These are phyloP conservation scores for Sporisorium exsertum DNA, from an alignment of 1,284 basidiomycete species.

Conservation along the genomic window DNA sequence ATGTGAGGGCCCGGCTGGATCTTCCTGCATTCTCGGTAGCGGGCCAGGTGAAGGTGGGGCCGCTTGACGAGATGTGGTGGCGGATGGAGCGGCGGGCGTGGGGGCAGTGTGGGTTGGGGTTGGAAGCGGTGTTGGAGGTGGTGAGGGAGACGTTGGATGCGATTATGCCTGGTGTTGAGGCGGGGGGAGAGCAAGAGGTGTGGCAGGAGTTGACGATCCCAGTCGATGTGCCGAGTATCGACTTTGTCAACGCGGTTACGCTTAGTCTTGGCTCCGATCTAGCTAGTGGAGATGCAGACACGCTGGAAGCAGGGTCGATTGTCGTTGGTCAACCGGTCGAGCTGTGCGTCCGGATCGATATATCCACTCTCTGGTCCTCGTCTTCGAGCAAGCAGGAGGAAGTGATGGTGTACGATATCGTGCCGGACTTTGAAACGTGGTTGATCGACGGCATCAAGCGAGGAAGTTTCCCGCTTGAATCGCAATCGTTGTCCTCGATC, in stretches of 20 bases:
- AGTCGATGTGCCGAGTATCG: slow-evolving; percentile 52
- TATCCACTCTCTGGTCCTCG: slow-evolving; percentile 29
- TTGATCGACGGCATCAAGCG: slow-evolving; percentile 57
- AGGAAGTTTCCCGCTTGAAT: slow-evolving; percentile 25
- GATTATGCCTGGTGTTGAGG: not conserved
- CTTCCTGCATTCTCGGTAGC: slow-evolving; percentile 41
- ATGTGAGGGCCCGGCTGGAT: slow-evolving; percentile 38
- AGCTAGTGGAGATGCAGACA: not conserved
- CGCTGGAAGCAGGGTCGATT: slow-evolving; percentile 7
- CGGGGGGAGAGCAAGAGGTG: not conserved
- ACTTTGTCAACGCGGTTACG: slow-evolving; percentile 49
- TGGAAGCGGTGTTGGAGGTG: slow-evolving; percentile 1
- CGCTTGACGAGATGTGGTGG: slow-evolving; percentile 39
- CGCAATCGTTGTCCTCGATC: not conserved
- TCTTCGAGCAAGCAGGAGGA: not conserved
- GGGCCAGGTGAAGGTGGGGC: slow-evolving; percentile 22
- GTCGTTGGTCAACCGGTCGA: slow-evolving; percentile 46
- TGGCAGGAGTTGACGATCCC: slow-evolving; percentile 56
- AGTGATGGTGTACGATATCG: slow-evolving; percentile 57
- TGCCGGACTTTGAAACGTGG: slow-evolving; percentile 60
- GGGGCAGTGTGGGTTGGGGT: slow-evolving; percentile 3
- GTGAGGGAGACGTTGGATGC: slow-evolving; percentile 5
- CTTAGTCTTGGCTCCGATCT: slow-evolving; percentile 6
- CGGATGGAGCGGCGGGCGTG: slow-evolving; percentile 17
- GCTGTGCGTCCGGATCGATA: slow-evolving; percentile 31